Conservation (phyloP, 768 basidiomycete species). For the Ramaria sp. region DNA sequence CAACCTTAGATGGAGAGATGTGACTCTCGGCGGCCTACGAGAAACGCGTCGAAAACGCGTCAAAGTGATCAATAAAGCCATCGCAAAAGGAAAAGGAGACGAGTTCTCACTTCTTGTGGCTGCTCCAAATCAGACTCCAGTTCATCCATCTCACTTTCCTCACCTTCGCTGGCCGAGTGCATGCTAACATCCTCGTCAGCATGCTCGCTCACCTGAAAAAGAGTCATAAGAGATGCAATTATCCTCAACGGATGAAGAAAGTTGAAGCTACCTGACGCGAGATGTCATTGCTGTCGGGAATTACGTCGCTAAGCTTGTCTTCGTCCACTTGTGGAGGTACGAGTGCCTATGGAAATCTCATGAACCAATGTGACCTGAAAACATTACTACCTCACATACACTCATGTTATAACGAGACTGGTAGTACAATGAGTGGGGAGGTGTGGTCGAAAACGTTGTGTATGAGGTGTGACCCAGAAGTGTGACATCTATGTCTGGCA, state of each 20-base stretch:
- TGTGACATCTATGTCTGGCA: too few relatives aligned
- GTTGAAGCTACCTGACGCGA: conserved; percentile 60
- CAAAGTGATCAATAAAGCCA: conserved; percentile 11
- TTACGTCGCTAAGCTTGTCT: conserved; percentile 82
- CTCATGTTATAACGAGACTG: not conserved
- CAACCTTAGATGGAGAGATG: conserved; percentile 23
- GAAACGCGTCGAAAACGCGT: conserved; percentile 20
- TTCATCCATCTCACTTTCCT: conserved; percentile 41
- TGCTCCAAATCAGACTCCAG: conserved; percentile 51
- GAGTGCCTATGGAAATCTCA: not conserved
- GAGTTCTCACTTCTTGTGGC: conserved; percentile 26
- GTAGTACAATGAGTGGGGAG: too few relatives aligned
- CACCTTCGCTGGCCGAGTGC: conserved; percentile 27
- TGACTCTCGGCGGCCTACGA: conserved; percentile 26
- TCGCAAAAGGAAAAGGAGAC: conserved; percentile 8
- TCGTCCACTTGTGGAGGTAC: conserved; percentile 35
- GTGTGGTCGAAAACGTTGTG: too few relatives aligned
- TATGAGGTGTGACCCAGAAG: too few relatives aligned
- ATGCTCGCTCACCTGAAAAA: conserved; percentile 47
- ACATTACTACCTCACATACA: not conserved
- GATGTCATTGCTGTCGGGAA: conserved; percentile 76
- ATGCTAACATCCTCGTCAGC: conserved; percentile 62
- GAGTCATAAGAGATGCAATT: conserved; percentile 20
- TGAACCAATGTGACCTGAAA: not conserved
- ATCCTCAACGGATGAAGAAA: conserved; percentile 9